A percentile compares a stretch with the other conserved stretches of the same genome.
Conservation (phyloP, 805 yeast species). For the Millerozyma miso region DNA sequence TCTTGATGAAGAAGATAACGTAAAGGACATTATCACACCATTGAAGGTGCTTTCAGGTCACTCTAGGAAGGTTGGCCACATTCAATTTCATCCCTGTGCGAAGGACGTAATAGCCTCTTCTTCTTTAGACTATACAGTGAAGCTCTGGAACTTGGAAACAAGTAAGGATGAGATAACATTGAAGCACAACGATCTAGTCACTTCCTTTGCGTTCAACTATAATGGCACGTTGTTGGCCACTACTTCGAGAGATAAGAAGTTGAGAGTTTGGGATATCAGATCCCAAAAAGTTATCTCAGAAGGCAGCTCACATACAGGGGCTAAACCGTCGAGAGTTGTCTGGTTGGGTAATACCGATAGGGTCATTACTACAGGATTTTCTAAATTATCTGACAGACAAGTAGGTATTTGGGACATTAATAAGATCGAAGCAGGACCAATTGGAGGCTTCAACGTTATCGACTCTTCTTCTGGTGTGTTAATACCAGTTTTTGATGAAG, state of each 20-base stretch:
- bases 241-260: slow-evolving; percentile 82
- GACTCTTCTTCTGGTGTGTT: slow-evolving; percentile 92
- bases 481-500: slow-evolving; percentile 85
- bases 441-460: slow-evolving; percentile 81
- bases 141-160: slow-evolving; percentile 81
- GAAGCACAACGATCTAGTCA: slow-evolving; percentile 84
- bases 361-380: slow-evolving; percentile 90
- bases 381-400: slow-evolving; percentile 89
- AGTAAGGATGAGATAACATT: slow-evolving; percentile 70
- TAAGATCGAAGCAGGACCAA: slow-evolving; percentile 72
- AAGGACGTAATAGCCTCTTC: slow-evolving; percentile 82
- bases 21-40: slow-evolving; percentile 66
- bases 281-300: slow-evolving; percentile 70
- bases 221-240: slow-evolving; percentile 87
- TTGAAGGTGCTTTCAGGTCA: slow-evolving; percentile 75
- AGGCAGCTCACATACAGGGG: slow-evolving; percentile 89
- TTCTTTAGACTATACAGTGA: slow-evolving; percentile 86
- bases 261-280: slow-evolving; percentile 90
- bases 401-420: slow-evolving; percentile 88
- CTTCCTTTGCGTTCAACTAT: slow-evolving; percentile 89
- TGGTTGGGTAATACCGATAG: slow-evolving; percentile 91
- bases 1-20: slow-evolving; percentile 48
- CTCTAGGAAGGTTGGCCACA: slow-evolving; percentile 88
- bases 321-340: slow-evolving; percentile 79
- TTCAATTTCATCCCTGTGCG: slow-evolving; percentile 85